Evolutionary conservation across 2,329 filamentous ascomycete species (phyloP), one percentile per base, ranked within the genome.

Genomic region (Cercospora nicotianae): DNA sequence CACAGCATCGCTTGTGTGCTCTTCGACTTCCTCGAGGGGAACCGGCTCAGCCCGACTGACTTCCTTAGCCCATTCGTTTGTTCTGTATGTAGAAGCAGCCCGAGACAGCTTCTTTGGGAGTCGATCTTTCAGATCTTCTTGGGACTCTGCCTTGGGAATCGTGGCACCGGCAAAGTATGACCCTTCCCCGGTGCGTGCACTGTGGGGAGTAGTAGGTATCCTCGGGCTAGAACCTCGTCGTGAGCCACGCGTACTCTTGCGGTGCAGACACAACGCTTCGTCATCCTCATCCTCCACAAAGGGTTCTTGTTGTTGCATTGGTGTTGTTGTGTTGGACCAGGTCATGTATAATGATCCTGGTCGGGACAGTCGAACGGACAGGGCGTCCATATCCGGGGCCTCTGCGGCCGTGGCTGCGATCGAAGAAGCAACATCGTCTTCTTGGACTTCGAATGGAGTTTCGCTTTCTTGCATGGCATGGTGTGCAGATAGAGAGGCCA

Each of bases 31-130:
- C 39, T 73, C 72, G 4, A 75, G 66, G 3, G 87, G 76, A 26
- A 86, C 82, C 1, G 88, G 85, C 16, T 97, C 94, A 6, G 94
- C 93, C 51, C 86, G 82, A 70, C 89, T 88, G 10, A 97, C 84
- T 78, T 97, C 93, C 78, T 97, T 97, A 0, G 93, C 93, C 94
- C 94, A 98, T 80, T 98, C 94, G 72, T 96, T 96, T 1, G 93
- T 97, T 66, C 94, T 88, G 76, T 95, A 96, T 0, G 91, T 91
- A 77, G 92, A 83, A 1, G 93, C 90, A 8, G 96, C 87, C 69
- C 87, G 90, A 1, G 93, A 95, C 36, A 93, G 80, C 12, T 88
- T 87, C n/a, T 84, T 82, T 0, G 92, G 91, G 9, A 96, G 84
- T 10, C 84, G 84, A 3, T 88, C 87, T 70, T 84, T 88, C 67